These are phyloP conservation scores for Cladophialophora bantiana DNA, from an alignment of 2,329 filamentous ascomycete species.

Conservation along the genomic window DNA sequence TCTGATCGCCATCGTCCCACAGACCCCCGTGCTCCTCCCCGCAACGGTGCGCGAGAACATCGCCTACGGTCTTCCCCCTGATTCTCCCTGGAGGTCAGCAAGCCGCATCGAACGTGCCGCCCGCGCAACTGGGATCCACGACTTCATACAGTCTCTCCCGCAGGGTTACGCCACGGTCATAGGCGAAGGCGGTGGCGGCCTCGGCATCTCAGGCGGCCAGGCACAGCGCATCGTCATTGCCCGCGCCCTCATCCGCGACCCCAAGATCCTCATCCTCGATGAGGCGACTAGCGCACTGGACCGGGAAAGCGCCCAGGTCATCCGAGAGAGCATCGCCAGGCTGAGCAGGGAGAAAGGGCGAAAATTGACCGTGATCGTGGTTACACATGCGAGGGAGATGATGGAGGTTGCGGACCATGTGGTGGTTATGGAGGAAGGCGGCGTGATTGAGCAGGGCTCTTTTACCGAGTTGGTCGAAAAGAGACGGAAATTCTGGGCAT, in stretches of 20 bases:
- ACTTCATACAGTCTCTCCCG: conserved; percentile 76
- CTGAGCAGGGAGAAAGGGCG: conserved; percentile 29
- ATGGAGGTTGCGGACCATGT: conserved; percentile 80
- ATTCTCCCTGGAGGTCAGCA: conserved; percentile 58
- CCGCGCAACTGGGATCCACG: conserved; percentile 69
- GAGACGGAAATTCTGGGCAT: conserved; percentile 48
- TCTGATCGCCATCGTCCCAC: conserved; percentile 66
- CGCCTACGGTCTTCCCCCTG: conserved; percentile 71
- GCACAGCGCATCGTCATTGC: conserved; percentile 83
- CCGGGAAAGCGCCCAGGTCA: conserved; percentile 66
- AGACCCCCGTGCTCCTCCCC: conserved; percentile 68
- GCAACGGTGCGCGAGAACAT: conserved; percentile 63
- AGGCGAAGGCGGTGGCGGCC: conserved; percentile 71
- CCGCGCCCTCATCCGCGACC: conserved; percentile 74
- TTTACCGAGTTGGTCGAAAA: conserved; percentile 65
- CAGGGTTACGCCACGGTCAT: conserved; percentile 74
- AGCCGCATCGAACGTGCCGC: conserved; percentile 59
- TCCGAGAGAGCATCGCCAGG: conserved; percentile 66
- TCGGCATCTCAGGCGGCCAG: conserved; percentile 79
- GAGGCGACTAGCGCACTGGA: conserved; percentile 88
- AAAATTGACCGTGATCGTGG: conserved; percentile 74
- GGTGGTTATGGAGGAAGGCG: conserved; percentile 73
- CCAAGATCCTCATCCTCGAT: conserved; percentile 78
- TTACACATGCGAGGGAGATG: conserved; percentile 85
- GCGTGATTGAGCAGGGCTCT: conserved; percentile 71